Percentiles rank a stretch among this genome's conserved stretches.
Evolutionary conservation across 2,329 filamentous ascomycete genomes (phyloP).

Genomic region (Ceratocystis albifundus): DNA sequence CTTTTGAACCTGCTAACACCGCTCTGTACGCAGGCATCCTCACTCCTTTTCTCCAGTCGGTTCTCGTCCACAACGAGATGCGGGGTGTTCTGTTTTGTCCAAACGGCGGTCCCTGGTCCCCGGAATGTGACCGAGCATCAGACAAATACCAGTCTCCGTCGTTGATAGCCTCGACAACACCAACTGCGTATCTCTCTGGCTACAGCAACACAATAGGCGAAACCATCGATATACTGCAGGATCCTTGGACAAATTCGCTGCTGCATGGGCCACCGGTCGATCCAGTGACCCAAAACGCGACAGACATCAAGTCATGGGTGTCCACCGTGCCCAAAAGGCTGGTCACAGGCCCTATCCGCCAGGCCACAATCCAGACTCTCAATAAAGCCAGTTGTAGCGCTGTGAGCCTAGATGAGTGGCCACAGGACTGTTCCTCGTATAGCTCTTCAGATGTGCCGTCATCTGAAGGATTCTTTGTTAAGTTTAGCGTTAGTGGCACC

Average conservation of each 20-base stretch:
- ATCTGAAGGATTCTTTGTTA: slow-evolving; percentile 9
- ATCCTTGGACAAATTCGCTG: slow-evolving; percentile 15
- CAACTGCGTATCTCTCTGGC: slow-evolving; percentile 19
- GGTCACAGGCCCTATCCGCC: slow-evolving; percentile 17
- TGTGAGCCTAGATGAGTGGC: slow-evolving; percentile 13
- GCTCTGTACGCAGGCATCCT: neutral
- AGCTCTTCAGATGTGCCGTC: slow-evolving; percentile 16
- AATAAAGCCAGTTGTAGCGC: slow-evolving; percentile 8
- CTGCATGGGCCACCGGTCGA: slow-evolving; percentile 15
- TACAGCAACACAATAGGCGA: slow-evolving; percentile 18
- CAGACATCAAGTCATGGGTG: slow-evolving; percentile 18
- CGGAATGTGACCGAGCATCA: slow-evolving; percentile 12
- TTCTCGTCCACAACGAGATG: slow-evolving; percentile 15
- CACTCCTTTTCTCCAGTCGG: slow-evolving; percentile 19
- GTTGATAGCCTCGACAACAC: slow-evolving; percentile 20
- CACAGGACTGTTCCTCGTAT: slow-evolving; percentile 14
- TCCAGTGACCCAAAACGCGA: slow-evolving; percentile 17
- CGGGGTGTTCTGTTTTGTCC: slow-evolving; percentile 18
- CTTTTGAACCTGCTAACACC: neutral
- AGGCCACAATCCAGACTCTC: slow-evolving; percentile 20
- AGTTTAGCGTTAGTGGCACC: slow-evolving; percentile 5
- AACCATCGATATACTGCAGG: slow-evolving; percentile 1
- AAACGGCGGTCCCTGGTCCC: slow-evolving; percentile 19
- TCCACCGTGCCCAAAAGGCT: slow-evolving; percentile 16
- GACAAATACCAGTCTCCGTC: slow-evolving; percentile 14